These are phyloP conservation scores for Paramyrothecium sp. DNA, from an alignment of 2,329 filamentous ascomycete genomes.

Conservation along the genomic window DNA sequence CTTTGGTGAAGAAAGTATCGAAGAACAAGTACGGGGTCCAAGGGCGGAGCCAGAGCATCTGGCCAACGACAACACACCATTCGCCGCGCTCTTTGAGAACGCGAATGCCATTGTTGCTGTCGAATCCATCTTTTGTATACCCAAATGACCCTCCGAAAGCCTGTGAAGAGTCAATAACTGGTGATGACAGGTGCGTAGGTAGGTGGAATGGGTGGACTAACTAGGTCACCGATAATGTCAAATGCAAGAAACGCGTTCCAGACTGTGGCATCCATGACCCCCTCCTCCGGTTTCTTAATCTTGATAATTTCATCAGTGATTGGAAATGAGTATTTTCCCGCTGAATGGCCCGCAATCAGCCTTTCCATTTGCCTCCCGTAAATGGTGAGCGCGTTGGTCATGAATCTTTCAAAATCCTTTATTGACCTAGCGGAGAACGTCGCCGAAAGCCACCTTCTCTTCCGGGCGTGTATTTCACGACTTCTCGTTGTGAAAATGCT, in stretches of 20 bases:
- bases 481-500: conserved; percentile 1
- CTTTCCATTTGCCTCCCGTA: too few species aligned
- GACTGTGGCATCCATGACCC: too few species aligned
- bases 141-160: conserved; percentile 3
- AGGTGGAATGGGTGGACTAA: too few species aligned
- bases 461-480: not conserved
- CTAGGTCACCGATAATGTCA: too few species aligned
- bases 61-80: conserved; percentile 4
- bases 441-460: conserved; percentile 1
- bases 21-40: conserved; percentile 2
- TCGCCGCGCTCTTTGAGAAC: conserved; percentile 2
- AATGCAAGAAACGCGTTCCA: too few species aligned
- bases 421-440: not conserved
- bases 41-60: conserved; percentile 1
- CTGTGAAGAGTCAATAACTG: not conserved
- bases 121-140: conserved; percentile 1
- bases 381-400: too few species aligned
- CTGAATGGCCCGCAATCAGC: too few species aligned
- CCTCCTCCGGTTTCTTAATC: too few species aligned
- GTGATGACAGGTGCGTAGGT: too few species aligned
- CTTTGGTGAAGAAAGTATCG: conserved; percentile 1
- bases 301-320: too few species aligned
- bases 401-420: not conserved
- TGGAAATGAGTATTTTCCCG: too few species aligned
- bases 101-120: conserved; percentile 2